Percentiles rank a stretch among this genome's conserved stretches.
phyloP scores from a whole-genome alignment of 2,329 filamentous ascomycete species.

The Septoria petroselini region DNA sequence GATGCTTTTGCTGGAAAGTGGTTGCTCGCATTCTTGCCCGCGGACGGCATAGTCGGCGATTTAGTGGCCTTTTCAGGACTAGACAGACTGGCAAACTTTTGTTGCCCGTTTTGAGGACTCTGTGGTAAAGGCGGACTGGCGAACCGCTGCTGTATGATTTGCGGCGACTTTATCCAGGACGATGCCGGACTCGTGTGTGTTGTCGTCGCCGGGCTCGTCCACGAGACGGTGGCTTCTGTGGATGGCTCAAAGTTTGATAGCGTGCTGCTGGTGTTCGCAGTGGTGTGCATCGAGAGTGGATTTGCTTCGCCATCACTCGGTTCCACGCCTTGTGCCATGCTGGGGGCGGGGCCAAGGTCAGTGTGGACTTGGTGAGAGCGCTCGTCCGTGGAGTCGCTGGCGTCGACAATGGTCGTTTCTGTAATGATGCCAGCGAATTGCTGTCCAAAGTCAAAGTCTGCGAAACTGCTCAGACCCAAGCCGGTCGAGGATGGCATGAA shows the following conservation, averaged over 20 bases:
- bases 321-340: no score
- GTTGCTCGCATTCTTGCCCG: not conserved
- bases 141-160: conserved; percentile 2
- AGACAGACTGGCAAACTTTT: not conserved
- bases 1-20: conserved; percentile 2
- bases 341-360: no score
- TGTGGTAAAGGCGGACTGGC: not conserved
- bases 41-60: not conserved
- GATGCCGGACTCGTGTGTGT: not conserved
- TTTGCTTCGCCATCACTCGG: no score
- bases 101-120: not conserved
- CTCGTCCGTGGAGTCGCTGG: conserved; percentile 5
- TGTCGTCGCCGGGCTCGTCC: not conserved
- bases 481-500: conserved; percentile 10
- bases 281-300: no score
- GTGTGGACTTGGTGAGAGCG: not conserved
- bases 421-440: not conserved
- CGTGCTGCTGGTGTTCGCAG: no score
- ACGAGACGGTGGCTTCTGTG: no score
- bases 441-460: conserved; percentile 21
- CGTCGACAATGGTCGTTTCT: conserved; percentile 1
- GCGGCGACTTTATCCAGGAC: not conserved
- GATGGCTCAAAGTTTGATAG: no score
- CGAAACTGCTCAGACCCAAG: conserved; percentile 21
- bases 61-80: not conserved